Conservation (phyloP, 768 basidiomycete genomes). For the Mycena galopus region DNA sequence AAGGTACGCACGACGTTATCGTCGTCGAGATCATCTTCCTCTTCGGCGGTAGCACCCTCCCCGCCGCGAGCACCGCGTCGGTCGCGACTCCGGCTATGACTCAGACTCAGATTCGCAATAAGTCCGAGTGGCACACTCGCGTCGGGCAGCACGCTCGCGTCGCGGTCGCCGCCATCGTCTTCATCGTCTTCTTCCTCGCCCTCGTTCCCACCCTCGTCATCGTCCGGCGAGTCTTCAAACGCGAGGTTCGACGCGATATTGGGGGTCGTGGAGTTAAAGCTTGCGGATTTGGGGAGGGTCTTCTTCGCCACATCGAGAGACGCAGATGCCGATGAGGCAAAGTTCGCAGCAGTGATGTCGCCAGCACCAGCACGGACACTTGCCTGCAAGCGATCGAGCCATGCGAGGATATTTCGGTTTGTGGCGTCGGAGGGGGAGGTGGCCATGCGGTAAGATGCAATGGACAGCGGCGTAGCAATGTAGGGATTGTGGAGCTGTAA, state of each 20-base stretch:
- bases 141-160: conserved; percentile 68
- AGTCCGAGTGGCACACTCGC: conserved; percentile 81
- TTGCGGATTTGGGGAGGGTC: not conserved
- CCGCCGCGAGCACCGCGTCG: conserved; percentile 53
- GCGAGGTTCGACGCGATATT: conserved; percentile 31
- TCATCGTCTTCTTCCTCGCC: conserved; percentile 48
- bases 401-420: conserved; percentile 77
- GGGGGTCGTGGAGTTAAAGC: conserved; percentile 23
- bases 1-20: conserved; percentile 68
- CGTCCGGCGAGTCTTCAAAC: conserved; percentile 29
- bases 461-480: conserved; percentile 81
- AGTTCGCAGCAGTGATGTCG: conserved; percentile 39
- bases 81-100: conserved; percentile 60
- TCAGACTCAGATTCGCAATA: conserved; percentile 79
- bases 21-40: conserved; percentile 64
- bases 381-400: conserved; percentile 79
- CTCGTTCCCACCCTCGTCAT: conserved; percentile 12
- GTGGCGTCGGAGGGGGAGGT: conserved; percentile 81
- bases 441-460: conserved; percentile 83
- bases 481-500: conserved; percentile 84
- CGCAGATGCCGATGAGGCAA: not conserved
- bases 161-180: conserved; percentile 60
- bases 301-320: not conserved
- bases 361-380: conserved; percentile 64
- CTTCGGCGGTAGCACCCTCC: conserved; percentile 50